These are phyloP conservation scores for Caloboletus firmus DNA, from an alignment of 1,284 basidiomycete genomes.

Conservation along the genomic window DNA sequence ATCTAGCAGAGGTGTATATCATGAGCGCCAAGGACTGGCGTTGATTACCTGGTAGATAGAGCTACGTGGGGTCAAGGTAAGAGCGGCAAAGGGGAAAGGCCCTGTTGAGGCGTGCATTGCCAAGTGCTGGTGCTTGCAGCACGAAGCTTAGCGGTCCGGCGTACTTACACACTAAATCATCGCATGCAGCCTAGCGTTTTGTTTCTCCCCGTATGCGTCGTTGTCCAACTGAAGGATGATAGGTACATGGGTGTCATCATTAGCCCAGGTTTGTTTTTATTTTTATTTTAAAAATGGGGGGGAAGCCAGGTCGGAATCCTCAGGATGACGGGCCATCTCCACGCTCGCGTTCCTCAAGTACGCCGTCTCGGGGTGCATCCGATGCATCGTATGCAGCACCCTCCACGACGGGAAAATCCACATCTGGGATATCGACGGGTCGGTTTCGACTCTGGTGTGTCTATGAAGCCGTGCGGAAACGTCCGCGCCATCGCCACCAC, in stretches of 20 bases:
- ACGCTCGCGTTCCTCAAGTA: neutral
- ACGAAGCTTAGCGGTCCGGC: too few species aligned
- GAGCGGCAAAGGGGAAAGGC: neutral
- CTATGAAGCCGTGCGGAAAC: neutral
- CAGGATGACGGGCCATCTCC: neutral
- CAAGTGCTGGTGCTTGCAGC: too few species aligned
- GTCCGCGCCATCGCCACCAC: neutral
- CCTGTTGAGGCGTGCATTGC: too few species aligned
- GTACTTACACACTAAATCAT: neutral
- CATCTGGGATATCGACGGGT: neutral
- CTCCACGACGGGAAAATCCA: neutral
- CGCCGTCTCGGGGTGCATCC: neutral
- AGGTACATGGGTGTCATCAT: neutral
- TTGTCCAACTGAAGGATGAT: neutral
- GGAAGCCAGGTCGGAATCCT: neutral
- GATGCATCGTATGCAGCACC: neutral
- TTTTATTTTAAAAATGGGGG: too few species aligned
- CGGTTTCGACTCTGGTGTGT: neutral
- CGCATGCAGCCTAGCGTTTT: neutral
- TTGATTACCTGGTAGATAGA: constrained; percentile 84
- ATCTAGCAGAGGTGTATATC: too few species aligned
- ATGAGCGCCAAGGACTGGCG: too few species aligned
- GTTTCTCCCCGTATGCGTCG: neutral
- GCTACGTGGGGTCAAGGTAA: constrained; percentile 36
- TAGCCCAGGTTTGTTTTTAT: neutral